phyloP scores from a whole-genome alignment of 2,329 filamentous ascomycete genomes.

The Rhynchosporium graminicola region DNA sequence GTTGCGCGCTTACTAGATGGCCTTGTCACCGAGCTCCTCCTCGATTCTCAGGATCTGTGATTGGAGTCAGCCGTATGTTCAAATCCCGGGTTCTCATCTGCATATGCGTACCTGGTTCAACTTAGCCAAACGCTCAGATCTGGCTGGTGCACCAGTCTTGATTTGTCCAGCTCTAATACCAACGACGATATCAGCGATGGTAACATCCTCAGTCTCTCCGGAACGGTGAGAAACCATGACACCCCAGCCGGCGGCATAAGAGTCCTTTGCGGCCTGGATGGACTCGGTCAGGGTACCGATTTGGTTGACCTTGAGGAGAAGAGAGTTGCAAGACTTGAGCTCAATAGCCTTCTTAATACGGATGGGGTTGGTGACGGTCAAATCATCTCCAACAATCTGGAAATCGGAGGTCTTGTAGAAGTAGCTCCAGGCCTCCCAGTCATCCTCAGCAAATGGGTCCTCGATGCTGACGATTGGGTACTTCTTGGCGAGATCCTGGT shows the following conservation, averaged over 20 bases:
- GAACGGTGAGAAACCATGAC: constrained; percentile 99
- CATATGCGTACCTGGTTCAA: constrained; percentile 71
- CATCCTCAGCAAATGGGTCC: constrained; percentile 98
- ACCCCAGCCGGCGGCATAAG: constrained; percentile 92
- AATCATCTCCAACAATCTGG: constrained; percentile 97
- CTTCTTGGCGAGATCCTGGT: constrained; percentile 84
- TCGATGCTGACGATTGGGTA: constrained; percentile 99
- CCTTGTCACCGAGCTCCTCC: constrained; percentile 93
- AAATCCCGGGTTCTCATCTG: background rate
- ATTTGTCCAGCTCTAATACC: constrained; percentile 97
- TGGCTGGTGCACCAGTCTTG: constrained; percentile 95
- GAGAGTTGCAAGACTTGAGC: constrained; percentile 96
- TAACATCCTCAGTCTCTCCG: constrained; percentile 99
- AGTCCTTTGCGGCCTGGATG: constrained; percentile 98
- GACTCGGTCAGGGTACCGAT: constrained; percentile 98
- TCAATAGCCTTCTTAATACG: constrained; percentile 99
- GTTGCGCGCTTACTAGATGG: constrained; percentile 61
- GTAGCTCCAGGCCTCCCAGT: constrained; percentile 99
- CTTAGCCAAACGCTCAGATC: constrained; percentile 98
- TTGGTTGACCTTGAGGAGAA: constrained; percentile 99
- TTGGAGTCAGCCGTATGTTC: constrained; percentile 15
- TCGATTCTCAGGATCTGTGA: constrained; percentile 87
- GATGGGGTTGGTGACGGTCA: constrained; percentile 98
- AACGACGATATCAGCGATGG: constrained; percentile 96
- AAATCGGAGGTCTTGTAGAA: constrained; percentile 99